A percentile compares a stretch with the other conserved stretches of the same genome.
These are phyloP conservation scores for Aureococcus anophagefferens DNA, from an alignment of 108 stramenopile genomes.

Conservation along the genomic window DNA sequence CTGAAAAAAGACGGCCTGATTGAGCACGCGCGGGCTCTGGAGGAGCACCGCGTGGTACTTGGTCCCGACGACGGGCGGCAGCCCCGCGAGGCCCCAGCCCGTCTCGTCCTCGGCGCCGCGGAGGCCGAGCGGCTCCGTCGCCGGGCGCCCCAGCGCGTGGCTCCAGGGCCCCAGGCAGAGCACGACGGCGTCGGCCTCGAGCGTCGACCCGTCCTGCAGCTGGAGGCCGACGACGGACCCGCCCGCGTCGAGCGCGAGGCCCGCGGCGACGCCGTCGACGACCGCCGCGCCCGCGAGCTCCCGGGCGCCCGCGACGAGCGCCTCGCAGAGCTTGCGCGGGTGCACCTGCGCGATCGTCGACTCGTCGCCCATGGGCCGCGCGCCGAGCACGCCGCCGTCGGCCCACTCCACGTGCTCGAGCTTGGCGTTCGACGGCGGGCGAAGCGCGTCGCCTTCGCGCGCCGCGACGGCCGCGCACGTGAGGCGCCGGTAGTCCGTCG, in stretches of 20 bases:
- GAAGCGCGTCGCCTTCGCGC: slow-evolving; percentile 14
- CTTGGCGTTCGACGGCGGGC: slow-evolving; percentile 36
- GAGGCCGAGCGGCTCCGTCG: slow-evolving; percentile 26
- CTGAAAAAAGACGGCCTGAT: slow-evolving; percentile 50
- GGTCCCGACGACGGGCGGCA: slow-evolving; percentile 36
- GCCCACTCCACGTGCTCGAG: slow-evolving; percentile 42
- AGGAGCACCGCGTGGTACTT: slow-evolving; percentile 51
- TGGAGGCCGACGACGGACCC: slow-evolving; percentile 20
- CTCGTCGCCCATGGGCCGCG: slow-evolving; percentile 29
- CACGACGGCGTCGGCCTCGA: slow-evolving; percentile 46
- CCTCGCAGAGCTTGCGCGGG: slow-evolving; percentile 46
- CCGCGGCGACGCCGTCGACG: slow-evolving; percentile 28
- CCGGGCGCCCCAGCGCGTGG: not conserved
- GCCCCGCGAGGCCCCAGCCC: not conserved
- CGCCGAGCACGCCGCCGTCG: slow-evolving; percentile 38
- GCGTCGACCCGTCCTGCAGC: slow-evolving; percentile 35
- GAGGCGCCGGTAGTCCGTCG: slow-evolving; percentile 49
- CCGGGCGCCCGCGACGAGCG: slow-evolving; percentile 32
- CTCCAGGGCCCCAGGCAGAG: slow-evolving; percentile 53
- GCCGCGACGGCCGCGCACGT: slow-evolving; percentile 40
- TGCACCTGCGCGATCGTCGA: slow-evolving; percentile 62
- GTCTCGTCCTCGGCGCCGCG: slow-evolving; percentile 22
- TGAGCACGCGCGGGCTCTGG: slow-evolving; percentile 21
- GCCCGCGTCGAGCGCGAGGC: slow-evolving; percentile 20
- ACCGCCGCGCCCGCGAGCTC: slow-evolving; percentile 34